These are phyloP conservation scores for Coccomyxa sp. DNA, from an alignment of 139 green algal species.

Conservation along the genomic window DNA sequence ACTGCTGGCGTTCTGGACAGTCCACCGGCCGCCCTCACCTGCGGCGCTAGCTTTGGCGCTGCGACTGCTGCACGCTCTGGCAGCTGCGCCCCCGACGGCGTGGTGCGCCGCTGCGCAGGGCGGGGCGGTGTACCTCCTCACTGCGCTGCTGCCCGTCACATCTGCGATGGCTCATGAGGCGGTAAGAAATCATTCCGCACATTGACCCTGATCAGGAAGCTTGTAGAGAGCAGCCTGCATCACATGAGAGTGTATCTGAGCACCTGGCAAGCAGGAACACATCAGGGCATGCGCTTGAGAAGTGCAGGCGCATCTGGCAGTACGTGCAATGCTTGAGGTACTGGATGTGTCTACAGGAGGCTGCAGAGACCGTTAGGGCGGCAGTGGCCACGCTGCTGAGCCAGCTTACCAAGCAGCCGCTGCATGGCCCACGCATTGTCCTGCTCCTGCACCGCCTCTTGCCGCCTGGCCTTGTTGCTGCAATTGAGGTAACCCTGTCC, in stretches of 20 bases:
- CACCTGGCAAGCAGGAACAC: too few relatives aligned
- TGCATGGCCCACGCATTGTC: slow-evolving; percentile 59
- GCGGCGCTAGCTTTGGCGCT: slow-evolving; percentile 42
- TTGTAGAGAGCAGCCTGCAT: too few relatives aligned
- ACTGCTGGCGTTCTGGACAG: slow-evolving; percentile 53
- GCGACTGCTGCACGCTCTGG: slow-evolving; percentile 57
- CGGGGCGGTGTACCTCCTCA: slow-evolving; percentile 71
- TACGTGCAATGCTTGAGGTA: not conserved
- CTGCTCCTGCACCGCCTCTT: slow-evolving; percentile 69
- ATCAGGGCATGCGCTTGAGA: too few relatives aligned
- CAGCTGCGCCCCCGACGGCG: slow-evolving; percentile 25
- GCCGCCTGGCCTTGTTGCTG: slow-evolving; percentile 71
- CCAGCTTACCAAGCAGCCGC: slow-evolving; percentile 48
- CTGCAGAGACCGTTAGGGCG: slow-evolving; percentile 23
- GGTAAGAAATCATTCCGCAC: too few relatives aligned
- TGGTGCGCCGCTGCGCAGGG: slow-evolving; percentile 56
- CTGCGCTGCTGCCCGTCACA: slow-evolving; percentile 53
- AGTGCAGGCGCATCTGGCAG: not conserved
- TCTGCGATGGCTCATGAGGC: too few relatives aligned
- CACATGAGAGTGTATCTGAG: too few relatives aligned
- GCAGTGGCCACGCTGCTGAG: slow-evolving; percentile 61
- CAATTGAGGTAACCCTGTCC: slow-evolving; percentile 60
- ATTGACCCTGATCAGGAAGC: too few relatives aligned
- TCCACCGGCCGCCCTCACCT: slow-evolving; percentile 44
- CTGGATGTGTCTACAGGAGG: slow-evolving; percentile 2